Evolutionary conservation across 1,139 yeast genomes (phyloP).

Genomic region (Candida buenavistaensis): DNA sequence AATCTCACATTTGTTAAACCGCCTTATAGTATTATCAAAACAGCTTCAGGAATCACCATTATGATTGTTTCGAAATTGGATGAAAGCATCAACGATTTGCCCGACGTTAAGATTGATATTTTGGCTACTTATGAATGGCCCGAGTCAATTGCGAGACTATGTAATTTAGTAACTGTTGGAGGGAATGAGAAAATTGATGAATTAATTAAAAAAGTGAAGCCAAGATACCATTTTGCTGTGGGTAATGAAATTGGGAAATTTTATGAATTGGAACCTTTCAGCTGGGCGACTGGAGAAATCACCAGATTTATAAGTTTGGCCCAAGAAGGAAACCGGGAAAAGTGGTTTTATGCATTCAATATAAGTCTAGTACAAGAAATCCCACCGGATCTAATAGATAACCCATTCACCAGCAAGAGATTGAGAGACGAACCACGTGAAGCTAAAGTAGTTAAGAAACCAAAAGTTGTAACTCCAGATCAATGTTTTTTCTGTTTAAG

Average conservation of each 20-base stretch:
- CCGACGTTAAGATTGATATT: conserved; percentile 44
- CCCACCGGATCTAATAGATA: conserved; percentile 22
- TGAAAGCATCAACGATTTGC: conserved; percentile 13
- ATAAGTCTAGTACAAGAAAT: conserved; percentile 23
- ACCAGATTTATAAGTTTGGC: conserved; percentile 69
- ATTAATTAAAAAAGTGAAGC: conserved; percentile 45
- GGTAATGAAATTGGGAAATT: conserved; percentile 51
- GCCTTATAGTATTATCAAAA: conserved; percentile 34
- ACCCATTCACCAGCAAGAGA: conserved; percentile 37
- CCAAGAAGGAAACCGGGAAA: conserved; percentile 49
- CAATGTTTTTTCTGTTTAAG: conserved; percentile 83
- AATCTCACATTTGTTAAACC: conserved; percentile 23
- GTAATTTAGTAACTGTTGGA: conserved; percentile 39
- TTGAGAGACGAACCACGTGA: conserved; percentile 12
- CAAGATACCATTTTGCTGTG: conserved; percentile 66
- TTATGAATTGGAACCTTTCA: conserved; percentile 59
- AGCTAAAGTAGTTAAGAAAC: conserved; percentile 18
- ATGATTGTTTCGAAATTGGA: conserved; percentile 38
- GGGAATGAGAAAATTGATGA: conserved; percentile 45
- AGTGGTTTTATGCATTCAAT: conserved; percentile 77
- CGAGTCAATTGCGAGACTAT: conserved; percentile 37
- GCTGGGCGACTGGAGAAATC: conserved; percentile 44
- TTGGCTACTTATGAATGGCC: conserved; percentile 67
- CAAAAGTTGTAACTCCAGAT: conserved; percentile 48
- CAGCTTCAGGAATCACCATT: conserved; percentile 46